Conservation (phyloP, 2,329 filamentous ascomycete genomes). For the Sphaerulina vaccinii region DNA sequence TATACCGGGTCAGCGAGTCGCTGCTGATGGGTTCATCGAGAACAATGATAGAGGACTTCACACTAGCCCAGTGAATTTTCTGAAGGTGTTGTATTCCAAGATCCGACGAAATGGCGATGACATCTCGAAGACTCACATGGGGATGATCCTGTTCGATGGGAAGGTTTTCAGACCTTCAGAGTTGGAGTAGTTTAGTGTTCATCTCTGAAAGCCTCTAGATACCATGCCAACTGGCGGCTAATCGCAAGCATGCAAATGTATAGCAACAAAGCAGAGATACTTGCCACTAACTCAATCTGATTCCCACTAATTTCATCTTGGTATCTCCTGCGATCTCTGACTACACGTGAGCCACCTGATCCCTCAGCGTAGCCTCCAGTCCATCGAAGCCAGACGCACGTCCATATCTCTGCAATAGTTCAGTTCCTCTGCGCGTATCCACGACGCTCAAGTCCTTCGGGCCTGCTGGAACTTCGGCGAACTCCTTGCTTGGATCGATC, state of each 20-base stretch:
- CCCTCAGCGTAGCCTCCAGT: constrained; percentile 1
- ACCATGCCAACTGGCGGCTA: no score
- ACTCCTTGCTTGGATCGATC: background rate
- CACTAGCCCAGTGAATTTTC: constrained; percentile 27
- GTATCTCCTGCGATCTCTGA: background rate
- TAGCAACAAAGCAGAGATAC: background rate
- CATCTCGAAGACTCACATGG: constrained; percentile 32
- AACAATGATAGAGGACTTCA: constrained; percentile 20
- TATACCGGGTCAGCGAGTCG: constrained; percentile 19
- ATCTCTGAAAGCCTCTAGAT: no score
- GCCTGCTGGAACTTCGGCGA: background rate
- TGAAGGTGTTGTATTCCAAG: constrained; percentile 26
- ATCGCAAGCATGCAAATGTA: background rate
- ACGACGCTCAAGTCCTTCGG: constrained; percentile 4
- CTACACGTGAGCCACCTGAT: background rate
- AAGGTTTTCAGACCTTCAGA: background rate
- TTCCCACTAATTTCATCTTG: background rate
- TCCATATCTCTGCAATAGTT: constrained; percentile 3
- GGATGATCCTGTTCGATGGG: constrained; percentile 24
- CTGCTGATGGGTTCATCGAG: constrained; percentile 28
- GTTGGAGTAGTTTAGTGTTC: background rate
- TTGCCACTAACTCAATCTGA: background rate
- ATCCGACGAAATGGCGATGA: constrained; percentile 28
- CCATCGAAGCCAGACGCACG: background rate
- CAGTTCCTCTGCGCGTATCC: background rate